A percentile compares a stretch with the other conserved stretches of the same genome.
These are phyloP conservation scores for Chenopodium formosanum DNA, from an alignment of 148 eudicot species.

Conservation along the genomic window DNA sequence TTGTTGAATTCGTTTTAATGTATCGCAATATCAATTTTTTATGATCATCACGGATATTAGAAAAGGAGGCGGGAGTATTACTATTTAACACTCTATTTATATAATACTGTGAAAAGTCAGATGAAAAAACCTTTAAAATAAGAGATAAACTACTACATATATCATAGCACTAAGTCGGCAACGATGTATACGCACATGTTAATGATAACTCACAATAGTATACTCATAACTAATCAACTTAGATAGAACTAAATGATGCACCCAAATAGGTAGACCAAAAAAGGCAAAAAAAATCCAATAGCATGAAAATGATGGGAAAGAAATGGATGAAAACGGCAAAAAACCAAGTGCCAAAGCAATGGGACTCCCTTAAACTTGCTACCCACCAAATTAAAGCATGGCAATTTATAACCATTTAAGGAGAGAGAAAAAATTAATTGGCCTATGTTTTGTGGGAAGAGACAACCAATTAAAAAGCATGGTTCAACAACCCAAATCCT, in stretches of 20 bases:
- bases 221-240: neutral
- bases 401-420: neutral
- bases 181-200: neutral
- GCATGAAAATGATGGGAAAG: neutral
- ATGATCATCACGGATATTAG: no score
- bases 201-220: neutral
- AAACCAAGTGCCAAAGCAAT: slow-evolving; percentile 15
- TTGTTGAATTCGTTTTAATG: no score
- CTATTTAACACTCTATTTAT: no score
- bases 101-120: no score
- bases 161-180: no score
- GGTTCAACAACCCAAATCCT: slow-evolving; percentile 3
- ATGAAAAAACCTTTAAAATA: no score
- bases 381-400: slow-evolving; percentile 11
- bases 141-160: no score
- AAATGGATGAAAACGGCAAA: neutral
- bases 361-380: neutral
- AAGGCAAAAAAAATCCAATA: neutral
- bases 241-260: neutral
- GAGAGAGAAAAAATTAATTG: neutral
- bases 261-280: neutral
- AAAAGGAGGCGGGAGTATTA: no score
- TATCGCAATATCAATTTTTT: no score
- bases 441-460: neutral
- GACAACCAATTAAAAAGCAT: neutral